A percentile compares a stretch with the other conserved stretches of the same genome.
These are phyloP conservation scores for Cyanodermella asteris DNA, from an alignment of 2,329 filamentous ascomycete species.

Conservation along the genomic window DNA sequence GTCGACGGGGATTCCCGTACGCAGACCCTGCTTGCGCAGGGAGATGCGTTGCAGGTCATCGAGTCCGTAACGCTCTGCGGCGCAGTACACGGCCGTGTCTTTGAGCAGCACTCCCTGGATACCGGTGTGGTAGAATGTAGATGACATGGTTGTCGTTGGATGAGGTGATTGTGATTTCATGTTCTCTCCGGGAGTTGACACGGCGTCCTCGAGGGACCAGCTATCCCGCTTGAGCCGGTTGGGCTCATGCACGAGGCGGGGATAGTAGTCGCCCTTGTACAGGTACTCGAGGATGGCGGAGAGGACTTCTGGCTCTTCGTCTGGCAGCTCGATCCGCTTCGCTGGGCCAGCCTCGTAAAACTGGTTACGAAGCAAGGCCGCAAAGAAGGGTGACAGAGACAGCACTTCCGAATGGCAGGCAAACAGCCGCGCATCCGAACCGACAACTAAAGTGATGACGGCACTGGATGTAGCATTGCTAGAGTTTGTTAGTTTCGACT, in stretches of 20 bases:
- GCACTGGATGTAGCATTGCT: conserved; percentile 36
- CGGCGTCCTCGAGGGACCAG: conserved; percentile 56
- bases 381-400: conserved; percentile 66
- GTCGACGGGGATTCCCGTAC: conserved; percentile 61
- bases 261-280: conserved; percentile 86
- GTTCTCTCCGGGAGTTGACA: conserved; percentile 8
- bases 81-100: conserved; percentile 80
- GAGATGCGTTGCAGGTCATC: conserved; percentile 68
- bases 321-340: conserved; percentile 58
- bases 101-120: conserved; percentile 51
- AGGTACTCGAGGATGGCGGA: conserved; percentile 77
- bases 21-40: conserved; percentile 72
- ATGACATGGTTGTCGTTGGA: conserved; percentile 22
- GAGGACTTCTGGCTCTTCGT: conserved; percentile 79
- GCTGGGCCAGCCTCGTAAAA: conserved; percentile 46
- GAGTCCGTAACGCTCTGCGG: conserved; percentile 63
- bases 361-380: conserved; percentile 46
- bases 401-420: conserved; percentile 89
- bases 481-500: conserved; percentile 9
- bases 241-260: conserved; percentile 45
- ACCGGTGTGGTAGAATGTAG: conserved; percentile 46
- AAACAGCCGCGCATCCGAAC: conserved; percentile 69
- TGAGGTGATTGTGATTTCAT: background rate
- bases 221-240: conserved; percentile 52
- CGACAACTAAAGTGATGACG: conserved; percentile 72